These are phyloP conservation scores for Amanita thiersii DNA, from an alignment of 768 basidiomycete genomes.

Conservation along the genomic window DNA sequence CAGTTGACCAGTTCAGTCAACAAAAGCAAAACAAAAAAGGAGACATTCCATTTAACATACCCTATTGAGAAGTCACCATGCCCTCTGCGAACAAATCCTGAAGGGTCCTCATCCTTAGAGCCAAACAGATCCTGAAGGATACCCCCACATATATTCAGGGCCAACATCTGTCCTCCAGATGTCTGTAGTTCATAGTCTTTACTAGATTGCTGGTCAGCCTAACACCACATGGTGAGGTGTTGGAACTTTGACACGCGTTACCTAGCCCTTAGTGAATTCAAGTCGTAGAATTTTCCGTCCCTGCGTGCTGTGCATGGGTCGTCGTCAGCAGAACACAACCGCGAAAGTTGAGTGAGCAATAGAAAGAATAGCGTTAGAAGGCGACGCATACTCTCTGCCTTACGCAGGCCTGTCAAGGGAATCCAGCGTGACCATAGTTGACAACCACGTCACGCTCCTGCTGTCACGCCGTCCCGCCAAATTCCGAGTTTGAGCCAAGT, in stretches of 20 bases:
- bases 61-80: slow-evolving; percentile 71
- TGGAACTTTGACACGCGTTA: slow-evolving; percentile 20
- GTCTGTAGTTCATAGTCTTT: slow-evolving; percentile 56
- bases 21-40: too few relatives aligned
- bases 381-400: slow-evolving; percentile 3
- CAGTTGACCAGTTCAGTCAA: neutral
- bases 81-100: slow-evolving; percentile 49
- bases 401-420: neutral
- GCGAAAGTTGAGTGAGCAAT: slow-evolving; percentile 7
- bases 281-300: slow-evolving; percentile 55
- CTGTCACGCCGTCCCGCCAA: slow-evolving; percentile 26
- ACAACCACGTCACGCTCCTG: neutral
- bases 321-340: slow-evolving; percentile 27
- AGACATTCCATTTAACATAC: too few relatives aligned
- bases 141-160: slow-evolving; percentile 58
- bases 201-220: slow-evolving; percentile 27
- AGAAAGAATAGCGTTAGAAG: slow-evolving; percentile 7
- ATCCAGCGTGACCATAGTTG: slow-evolving; percentile 19
- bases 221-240: slow-evolving; percentile 8
- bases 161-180: slow-evolving; percentile 34
- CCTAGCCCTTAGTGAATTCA: slow-evolving; percentile 54
- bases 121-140: slow-evolving; percentile 54
- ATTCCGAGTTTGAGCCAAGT: too few relatives aligned
- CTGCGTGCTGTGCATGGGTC: slow-evolving; percentile 54
- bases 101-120: slow-evolving; percentile 45